These are phyloP conservation scores for Cystobasidiopsis lactophilus DNA, from an alignment of 768 basidiomycete genomes.

Conservation along the genomic window DNA sequence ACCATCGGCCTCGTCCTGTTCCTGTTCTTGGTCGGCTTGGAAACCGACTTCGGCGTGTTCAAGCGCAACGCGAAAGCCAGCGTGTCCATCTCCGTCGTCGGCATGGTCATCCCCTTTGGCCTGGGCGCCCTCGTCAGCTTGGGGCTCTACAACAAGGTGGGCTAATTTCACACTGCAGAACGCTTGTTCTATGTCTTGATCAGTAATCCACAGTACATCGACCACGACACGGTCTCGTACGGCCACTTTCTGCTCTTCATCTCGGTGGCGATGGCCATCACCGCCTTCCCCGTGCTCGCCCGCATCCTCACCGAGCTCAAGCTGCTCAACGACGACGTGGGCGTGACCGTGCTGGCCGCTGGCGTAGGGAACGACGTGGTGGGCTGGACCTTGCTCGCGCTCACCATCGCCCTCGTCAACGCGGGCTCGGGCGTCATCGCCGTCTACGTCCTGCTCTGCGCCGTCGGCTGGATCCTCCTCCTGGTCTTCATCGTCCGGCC, in stretches of 20 bases:
- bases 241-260: conserved; percentile 69
- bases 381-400: conserved; percentile 39
- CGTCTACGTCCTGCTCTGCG: conserved; percentile 52
- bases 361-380: conserved; percentile 48
- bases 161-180: too few species aligned
- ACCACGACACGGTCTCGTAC: conserved; percentile 36
- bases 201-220: conserved; percentile 20
- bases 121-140: conserved; percentile 53
- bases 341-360: conserved; percentile 55
- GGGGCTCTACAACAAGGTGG: conserved; percentile 40
- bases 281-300: conserved; percentile 37
- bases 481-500: conserved; percentile 43
- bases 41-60: conserved; percentile 52
- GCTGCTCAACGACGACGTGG: conserved; percentile 65
- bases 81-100: conserved; percentile 39
- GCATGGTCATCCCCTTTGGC: conserved; percentile 56
- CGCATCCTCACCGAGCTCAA: conserved; percentile 57
- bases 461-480: conserved; percentile 43
- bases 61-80: conserved; percentile 41
- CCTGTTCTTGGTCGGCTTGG: conserved; percentile 55
- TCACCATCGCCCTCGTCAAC: conserved; percentile 65
- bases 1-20: conserved; percentile 37
- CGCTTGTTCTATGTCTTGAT: too few species aligned
- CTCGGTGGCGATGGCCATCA: conserved; percentile 51
- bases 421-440: conserved; percentile 50